Conservation (phyloP, 2,329 filamentous ascomycete species). For the Aureobasidium vineae region DNA sequence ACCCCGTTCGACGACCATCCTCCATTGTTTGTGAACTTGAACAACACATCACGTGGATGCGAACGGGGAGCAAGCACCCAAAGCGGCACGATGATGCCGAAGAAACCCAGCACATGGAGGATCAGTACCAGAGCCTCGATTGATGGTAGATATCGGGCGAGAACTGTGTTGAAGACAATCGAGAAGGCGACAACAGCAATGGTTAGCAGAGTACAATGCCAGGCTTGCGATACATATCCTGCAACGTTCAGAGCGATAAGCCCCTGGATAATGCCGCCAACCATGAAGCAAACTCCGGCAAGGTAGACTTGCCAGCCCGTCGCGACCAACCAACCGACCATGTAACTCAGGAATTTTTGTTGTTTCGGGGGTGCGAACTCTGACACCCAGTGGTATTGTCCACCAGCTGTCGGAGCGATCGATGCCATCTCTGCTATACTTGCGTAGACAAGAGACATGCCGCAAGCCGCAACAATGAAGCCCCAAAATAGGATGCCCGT, state of each 20-base stretch:
- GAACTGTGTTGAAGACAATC: conserved; percentile 35
- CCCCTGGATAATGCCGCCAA: conserved; percentile 48
- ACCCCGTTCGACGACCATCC: conserved; percentile 27
- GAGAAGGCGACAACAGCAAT: conserved; percentile 32
- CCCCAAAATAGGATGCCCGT: conserved; percentile 32
- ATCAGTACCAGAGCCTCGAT: conserved; percentile 37
- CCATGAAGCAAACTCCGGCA: conserved; percentile 46
- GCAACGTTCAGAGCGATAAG: conserved; percentile 47
- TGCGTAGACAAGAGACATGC: conserved; percentile 30
- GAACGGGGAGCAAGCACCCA: conserved; percentile 32
- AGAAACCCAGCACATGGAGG: conserved; percentile 38
- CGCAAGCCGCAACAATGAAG: conserved; percentile 28
- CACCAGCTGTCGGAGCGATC: conserved; percentile 26
- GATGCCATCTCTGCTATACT: conserved; percentile 31
- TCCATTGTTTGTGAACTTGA: conserved; percentile 1
- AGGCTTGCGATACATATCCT: conserved; percentile 43
- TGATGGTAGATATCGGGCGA: conserved; percentile 34
- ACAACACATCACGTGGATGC: background rate
- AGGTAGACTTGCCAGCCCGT: conserved; percentile 48
- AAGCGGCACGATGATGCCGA: conserved; percentile 36
- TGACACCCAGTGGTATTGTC: conserved; percentile 34
- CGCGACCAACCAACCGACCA: conserved; percentile 35
- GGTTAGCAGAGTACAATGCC: conserved; percentile 47
- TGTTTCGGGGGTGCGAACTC: conserved; percentile 33
- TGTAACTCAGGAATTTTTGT: conserved; percentile 34